These are phyloP conservation scores for Amphirosellinia nigrospora DNA, from an alignment of 495 filamentous ascomycete genomes.

Conservation along the genomic window DNA sequence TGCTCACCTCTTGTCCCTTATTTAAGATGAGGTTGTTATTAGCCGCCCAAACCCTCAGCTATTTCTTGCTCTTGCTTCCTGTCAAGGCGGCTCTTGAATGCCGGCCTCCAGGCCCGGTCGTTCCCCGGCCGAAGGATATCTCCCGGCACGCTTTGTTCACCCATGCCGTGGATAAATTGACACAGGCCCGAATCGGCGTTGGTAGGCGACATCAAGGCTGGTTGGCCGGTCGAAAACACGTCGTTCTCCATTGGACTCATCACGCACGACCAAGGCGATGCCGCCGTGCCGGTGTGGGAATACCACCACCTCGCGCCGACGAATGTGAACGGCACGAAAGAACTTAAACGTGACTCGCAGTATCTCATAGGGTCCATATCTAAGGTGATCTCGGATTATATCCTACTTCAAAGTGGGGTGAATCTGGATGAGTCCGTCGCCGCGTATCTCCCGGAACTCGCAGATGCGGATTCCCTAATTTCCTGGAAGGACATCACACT, in stretches of 20 bases:
- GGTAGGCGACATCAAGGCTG: slow-evolving; percentile 17
- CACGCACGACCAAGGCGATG: neutral
- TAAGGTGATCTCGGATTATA: slow-evolving; percentile 40
- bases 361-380: slow-evolving; percentile 42
- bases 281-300: slow-evolving; percentile 36
- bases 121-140: neutral
- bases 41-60: neutral
- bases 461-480: slow-evolving; percentile 34
- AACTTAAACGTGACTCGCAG: slow-evolving; percentile 35
- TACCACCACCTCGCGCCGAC: slow-evolving; percentile 38
- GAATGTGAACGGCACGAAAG: slow-evolving; percentile 36
- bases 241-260: slow-evolving; percentile 30
- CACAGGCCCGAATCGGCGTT: neutral
- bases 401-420: slow-evolving; percentile 33
- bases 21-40: neutral
- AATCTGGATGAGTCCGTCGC: slow-evolving; percentile 42
- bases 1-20: neutral
- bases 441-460: slow-evolving; percentile 55
- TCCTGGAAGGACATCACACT: slow-evolving; percentile 58
- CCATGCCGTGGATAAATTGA: neutral
- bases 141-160: neutral
- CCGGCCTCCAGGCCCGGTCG: slow-evolving; percentile 6
- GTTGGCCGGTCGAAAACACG: slow-evolving; percentile 25
- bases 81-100: neutral
- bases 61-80: neutral